phyloP scores from a whole-genome alignment of 192 early-diverging fungal species.

The Podila minutissima region DNA sequence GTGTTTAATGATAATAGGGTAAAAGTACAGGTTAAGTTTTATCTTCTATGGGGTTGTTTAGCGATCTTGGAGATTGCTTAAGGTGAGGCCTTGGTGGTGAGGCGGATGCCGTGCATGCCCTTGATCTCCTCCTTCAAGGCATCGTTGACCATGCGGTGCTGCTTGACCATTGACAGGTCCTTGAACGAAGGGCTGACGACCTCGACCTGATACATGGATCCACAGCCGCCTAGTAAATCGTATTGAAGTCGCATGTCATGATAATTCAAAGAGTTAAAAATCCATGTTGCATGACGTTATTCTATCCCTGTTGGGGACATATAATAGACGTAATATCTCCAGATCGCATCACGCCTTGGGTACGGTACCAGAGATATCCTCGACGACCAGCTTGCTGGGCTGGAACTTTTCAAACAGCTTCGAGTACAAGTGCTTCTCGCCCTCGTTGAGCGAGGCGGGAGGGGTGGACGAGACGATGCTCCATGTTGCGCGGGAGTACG shows the following conservation, averaged over 20 bases:
- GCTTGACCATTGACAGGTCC: constrained; percentile 81
- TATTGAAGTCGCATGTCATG: too few relatives aligned
- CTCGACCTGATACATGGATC: constrained; percentile 95
- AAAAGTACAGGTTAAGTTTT: too few relatives aligned
- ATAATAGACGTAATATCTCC: background rate
- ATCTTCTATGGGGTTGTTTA: background rate
- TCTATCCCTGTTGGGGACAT: too few relatives aligned
- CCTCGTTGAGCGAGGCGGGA: constrained; percentile 55
- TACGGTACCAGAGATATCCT: constrained; percentile 81
- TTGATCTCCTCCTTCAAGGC: constrained; percentile 91
- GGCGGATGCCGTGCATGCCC: constrained; percentile 88
- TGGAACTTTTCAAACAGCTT: constrained; percentile 76
- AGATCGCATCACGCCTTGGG: background rate
- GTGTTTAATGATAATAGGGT: too few relatives aligned
- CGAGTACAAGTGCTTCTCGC: constrained; percentile 80
- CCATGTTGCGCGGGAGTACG: constrained; percentile 11
- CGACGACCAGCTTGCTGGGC: constrained; percentile 76
- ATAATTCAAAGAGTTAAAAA: too few relatives aligned
- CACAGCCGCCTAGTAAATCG: constrained; percentile 82
- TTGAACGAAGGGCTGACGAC: constrained; percentile 84
- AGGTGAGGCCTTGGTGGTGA: constrained; percentile 45
- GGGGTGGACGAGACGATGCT: constrained; percentile 44
- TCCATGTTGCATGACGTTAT: background rate
- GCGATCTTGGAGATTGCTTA: background rate
- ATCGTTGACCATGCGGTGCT: constrained; percentile 91